Conservation (phyloP, 2,329 filamentous ascomycete species). For the Chrysoporthe puriensis region DNA sequence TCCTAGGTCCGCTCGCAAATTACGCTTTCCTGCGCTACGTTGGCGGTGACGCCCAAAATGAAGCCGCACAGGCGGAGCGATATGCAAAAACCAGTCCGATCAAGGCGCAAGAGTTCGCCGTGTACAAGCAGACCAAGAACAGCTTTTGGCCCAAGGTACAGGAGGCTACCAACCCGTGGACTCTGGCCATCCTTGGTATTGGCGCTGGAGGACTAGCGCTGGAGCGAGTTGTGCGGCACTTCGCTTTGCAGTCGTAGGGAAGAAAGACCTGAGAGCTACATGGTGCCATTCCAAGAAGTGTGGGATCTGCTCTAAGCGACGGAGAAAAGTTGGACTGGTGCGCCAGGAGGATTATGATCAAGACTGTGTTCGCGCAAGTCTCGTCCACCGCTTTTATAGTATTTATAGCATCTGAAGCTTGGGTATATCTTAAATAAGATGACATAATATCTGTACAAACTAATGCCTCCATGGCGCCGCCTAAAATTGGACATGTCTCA, state of each 20-base stretch:
- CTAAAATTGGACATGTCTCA: too few relatives aligned
- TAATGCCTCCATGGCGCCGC: too few relatives aligned
- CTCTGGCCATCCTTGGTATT: conserved; percentile 54
- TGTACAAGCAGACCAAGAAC: conserved; percentile 59
- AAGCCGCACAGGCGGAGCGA: conserved; percentile 55
- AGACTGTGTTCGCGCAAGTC: not conserved
- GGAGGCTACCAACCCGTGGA: conserved; percentile 59
- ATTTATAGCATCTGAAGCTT: not conserved
- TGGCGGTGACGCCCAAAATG: conserved; percentile 60
- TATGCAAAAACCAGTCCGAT: conserved; percentile 53
- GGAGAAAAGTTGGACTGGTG: too few relatives aligned
- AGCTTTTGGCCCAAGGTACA: conserved; percentile 59
- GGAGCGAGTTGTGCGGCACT: conserved; percentile 39
- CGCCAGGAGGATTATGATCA: not conserved
- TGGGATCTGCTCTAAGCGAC: not conserved
- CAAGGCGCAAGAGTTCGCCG: conserved; percentile 57
- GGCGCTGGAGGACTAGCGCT: conserved; percentile 53
- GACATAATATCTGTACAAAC: not conserved
- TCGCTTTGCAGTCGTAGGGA: conserved; percentile 8
- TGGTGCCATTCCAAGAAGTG: not conserved
- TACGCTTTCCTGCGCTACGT: conserved; percentile 61
- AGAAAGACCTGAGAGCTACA: not conserved
- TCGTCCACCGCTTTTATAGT: not conserved
- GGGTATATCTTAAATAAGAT: not conserved
- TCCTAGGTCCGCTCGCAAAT: conserved; percentile 60